These are phyloP conservation scores for Penicillium sp. DNA, from an alignment of 2,329 filamentous ascomycete species.

Conservation along the genomic window DNA sequence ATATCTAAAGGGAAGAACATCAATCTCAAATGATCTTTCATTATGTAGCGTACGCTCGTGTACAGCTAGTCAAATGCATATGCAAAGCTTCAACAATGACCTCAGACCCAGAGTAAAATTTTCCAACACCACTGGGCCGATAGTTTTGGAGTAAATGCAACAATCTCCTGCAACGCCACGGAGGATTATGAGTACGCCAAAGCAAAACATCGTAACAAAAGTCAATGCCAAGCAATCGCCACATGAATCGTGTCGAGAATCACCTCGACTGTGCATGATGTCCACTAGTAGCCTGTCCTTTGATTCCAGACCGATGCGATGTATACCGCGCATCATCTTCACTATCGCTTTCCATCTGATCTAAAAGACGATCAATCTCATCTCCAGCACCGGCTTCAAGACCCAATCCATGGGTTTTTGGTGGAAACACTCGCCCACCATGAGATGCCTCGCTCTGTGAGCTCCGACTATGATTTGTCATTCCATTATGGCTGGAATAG, in stretches of 20 bases:
- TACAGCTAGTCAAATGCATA: not conserved
- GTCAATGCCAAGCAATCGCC: not conserved
- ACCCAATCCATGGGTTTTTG: constrained; percentile 10
- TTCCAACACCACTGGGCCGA: not conserved
- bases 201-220: not conserved
- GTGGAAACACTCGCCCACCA: constrained; percentile 6
- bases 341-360: constrained; percentile 40
- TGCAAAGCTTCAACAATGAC: not conserved
- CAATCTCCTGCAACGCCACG: not conserved
- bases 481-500: constrained; percentile 10
- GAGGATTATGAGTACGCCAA: not conserved
- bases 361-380: constrained; percentile 40
- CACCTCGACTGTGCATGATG: constrained; percentile 7
- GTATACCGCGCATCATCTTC: constrained; percentile 29
- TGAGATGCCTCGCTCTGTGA: constrained; percentile 18
- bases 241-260: not conserved
- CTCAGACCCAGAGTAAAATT: not conserved
- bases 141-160: not conserved
- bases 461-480: constrained; percentile 11
- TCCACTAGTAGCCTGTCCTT: constrained; percentile 5
- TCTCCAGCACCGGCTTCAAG: constrained; percentile 36
- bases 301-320: constrained; percentile 12
- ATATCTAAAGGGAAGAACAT: not conserved
- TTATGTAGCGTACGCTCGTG: not conserved
- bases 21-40: not conserved